A percentile compares a stretch with the other conserved stretches of the same genome.
Evolutionary conservation across 805 yeast species (phyloP).

Genomic region (Suhomyces pyralidae): DNA sequence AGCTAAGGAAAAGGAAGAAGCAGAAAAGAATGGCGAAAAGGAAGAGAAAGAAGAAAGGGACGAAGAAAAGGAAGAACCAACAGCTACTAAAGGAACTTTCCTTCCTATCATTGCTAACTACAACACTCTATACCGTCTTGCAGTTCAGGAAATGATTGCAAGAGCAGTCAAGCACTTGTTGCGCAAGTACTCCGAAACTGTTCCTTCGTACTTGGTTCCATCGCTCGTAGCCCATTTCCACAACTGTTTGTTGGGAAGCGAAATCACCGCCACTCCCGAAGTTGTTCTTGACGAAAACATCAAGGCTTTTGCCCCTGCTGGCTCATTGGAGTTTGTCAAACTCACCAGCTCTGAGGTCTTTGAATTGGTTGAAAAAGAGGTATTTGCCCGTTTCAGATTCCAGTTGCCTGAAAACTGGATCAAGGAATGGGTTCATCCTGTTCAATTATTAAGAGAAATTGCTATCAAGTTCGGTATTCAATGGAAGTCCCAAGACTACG

Average conservation of each 20-base stretch:
- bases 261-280: slow-evolving; percentile 38
- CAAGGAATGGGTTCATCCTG: slow-evolving; percentile 25
- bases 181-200: slow-evolving; percentile 41
- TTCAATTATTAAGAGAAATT: slow-evolving; percentile 63
- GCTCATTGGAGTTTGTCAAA: slow-evolving; percentile 40
- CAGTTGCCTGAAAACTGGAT: slow-evolving; percentile 51
- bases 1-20: slow-evolving; percentile 18
- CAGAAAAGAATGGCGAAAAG: slow-evolving; percentile 25
- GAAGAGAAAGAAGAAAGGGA: slow-evolving; percentile 23
- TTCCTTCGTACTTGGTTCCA: slow-evolving; percentile 58
- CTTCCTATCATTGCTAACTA: slow-evolving; percentile 43
- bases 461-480: slow-evolving; percentile 84
- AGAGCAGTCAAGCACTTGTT: slow-evolving; percentile 77
- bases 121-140: slow-evolving; percentile 45
- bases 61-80: slow-evolving; percentile 22
- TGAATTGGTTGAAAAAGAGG: slow-evolving; percentile 49
- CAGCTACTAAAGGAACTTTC: slow-evolving; percentile 35
- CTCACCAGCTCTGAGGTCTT: slow-evolving; percentile 48
- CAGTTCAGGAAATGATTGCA: slow-evolving; percentile 68
- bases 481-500: slow-evolving; percentile 57
- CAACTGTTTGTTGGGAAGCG: slow-evolving; percentile 61
- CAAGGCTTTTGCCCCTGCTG: slow-evolving; percentile 39
- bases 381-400: slow-evolving; percentile 61
- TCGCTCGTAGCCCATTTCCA: slow-evolving; percentile 66
- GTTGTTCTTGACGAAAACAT: slow-evolving; percentile 42